Percentiles rank a stretch among this genome's conserved stretches.
phyloP scores from a whole-genome alignment of 2,329 filamentous ascomycete genomes.

The Talaromyces sp. region DNA sequence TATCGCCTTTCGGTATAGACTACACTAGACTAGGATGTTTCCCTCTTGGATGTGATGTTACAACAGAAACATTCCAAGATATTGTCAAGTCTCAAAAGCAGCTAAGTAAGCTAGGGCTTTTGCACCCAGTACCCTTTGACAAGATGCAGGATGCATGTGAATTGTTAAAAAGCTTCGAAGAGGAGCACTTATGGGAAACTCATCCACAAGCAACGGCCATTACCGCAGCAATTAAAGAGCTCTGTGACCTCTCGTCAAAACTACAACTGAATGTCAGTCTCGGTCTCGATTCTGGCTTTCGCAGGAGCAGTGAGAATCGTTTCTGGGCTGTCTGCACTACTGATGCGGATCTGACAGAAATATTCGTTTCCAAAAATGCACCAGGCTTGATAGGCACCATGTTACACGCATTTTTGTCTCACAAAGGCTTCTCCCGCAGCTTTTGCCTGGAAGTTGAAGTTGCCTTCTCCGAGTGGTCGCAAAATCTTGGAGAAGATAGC shows the following conservation, averaged over 20 bases:
- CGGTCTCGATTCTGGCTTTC: conserved; percentile 38
- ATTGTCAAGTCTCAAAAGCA: conserved; percentile 42
- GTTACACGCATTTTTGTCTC: conserved; percentile 43
- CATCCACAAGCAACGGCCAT: neutral
- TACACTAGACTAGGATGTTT: conserved; percentile 43
- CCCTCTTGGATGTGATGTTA: conserved; percentile 41
- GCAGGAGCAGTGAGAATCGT: conserved; percentile 29
- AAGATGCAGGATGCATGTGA: conserved; percentile 31
- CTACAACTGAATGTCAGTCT: conserved; percentile 28
- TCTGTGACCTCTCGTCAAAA: conserved; percentile 23
- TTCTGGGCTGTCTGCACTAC: conserved; percentile 40
- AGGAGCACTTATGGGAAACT: conserved; percentile 20
- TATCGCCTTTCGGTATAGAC: conserved; percentile 31
- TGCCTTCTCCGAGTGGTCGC: conserved; percentile 31
- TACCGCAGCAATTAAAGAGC: conserved; percentile 25
- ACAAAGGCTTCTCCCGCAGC: conserved; percentile 33
- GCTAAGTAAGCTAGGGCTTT: conserved; percentile 36
- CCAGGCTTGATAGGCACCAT: conserved; percentile 39
- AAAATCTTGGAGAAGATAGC: conserved; percentile 22
- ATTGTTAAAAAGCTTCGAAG: conserved; percentile 27
- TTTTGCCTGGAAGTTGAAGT: conserved; percentile 37
- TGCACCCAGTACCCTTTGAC: conserved; percentile 31
- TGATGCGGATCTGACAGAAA: conserved; percentile 29
- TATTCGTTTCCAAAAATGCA: conserved; percentile 41
- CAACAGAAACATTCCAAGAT: conserved; percentile 38